phyloP scores from a whole-genome alignment of 1,284 basidiomycete species.

The Anthracocystis setariae region DNA sequence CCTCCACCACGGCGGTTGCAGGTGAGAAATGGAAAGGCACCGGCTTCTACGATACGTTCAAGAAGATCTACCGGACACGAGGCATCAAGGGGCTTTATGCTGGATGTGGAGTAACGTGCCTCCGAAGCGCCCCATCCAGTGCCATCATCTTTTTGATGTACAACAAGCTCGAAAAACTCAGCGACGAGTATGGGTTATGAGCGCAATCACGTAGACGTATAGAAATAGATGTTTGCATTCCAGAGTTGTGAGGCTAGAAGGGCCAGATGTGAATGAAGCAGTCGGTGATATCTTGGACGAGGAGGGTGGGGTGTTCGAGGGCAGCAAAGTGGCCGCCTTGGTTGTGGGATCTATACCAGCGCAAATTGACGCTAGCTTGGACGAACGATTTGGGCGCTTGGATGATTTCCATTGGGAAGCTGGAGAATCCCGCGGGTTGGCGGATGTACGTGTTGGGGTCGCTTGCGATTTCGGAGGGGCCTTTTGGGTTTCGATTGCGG shows the following conservation, averaged over 20 bases:
- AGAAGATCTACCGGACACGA: slow-evolving; percentile 78
- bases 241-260: slow-evolving; percentile 2
- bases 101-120: slow-evolving; percentile 89
- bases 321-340: slow-evolving; percentile 67
- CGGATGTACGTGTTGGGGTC: slow-evolving; percentile 53
- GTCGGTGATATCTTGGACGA: slow-evolving; percentile 64
- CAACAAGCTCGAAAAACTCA: slow-evolving; percentile 60
- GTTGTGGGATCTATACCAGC: slow-evolving; percentile 66
- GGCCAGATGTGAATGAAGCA: slow-evolving; percentile 53
- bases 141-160: slow-evolving; percentile 59
- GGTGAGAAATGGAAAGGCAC: slow-evolving; percentile 69
- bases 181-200: slow-evolving; percentile 51
- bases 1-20: background rate
- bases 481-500: slow-evolving; percentile 63
- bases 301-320: slow-evolving; percentile 69
- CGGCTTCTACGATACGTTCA: slow-evolving; percentile 78
- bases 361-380: slow-evolving; percentile 65
- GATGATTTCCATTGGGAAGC: slow-evolving; percentile 68
- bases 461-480: slow-evolving; percentile 13
- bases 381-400: slow-evolving; percentile 68
- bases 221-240: background rate
- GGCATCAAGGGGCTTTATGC: slow-evolving; percentile 89
- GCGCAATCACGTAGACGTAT: background rate
- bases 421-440: slow-evolving; percentile 69
- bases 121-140: slow-evolving; percentile 78